Evolutionary conservation across 192 early-diverging fungal species (phyloP).

Genomic region (Coemansia sp.): DNA sequence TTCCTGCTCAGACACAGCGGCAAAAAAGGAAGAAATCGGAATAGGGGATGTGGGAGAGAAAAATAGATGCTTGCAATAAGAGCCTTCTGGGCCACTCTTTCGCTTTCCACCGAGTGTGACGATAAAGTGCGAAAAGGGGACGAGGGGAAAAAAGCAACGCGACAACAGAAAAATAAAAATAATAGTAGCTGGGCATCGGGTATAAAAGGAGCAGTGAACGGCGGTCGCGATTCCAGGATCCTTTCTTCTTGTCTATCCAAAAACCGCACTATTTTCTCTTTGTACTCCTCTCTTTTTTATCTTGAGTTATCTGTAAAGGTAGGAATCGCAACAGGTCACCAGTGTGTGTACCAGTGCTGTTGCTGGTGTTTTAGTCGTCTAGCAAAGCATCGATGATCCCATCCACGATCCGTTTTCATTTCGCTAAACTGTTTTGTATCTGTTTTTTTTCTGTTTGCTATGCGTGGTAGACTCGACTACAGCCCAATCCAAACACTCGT

Average conservation of each 20-base stretch:
- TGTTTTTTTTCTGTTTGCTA: not conserved
- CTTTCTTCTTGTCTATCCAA: not conserved
- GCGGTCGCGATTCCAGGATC: not conserved
- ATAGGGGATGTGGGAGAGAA: not conserved
- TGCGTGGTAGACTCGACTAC: not conserved
- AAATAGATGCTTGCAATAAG: not conserved
- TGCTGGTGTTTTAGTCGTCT: too few species aligned
- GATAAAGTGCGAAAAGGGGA: slow-evolving; percentile 6
- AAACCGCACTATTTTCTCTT: not conserved
- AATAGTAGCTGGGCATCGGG: not conserved
- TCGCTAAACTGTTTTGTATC: not conserved
- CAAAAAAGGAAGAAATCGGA: slow-evolving; percentile 4
- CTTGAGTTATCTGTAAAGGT: not conserved
- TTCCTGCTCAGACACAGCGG: not conserved
- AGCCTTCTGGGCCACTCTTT: not conserved
- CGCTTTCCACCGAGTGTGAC: not conserved
- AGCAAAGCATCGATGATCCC: too few species aligned
- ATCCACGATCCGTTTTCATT: too few species aligned
- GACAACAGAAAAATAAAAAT: not conserved
- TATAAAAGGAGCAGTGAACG: not conserved
- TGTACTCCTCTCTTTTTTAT: not conserved
- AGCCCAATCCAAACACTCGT: not conserved
- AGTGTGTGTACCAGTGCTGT: too few species aligned
- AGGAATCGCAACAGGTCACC: not conserved
- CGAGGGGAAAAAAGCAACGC: not conserved